These are phyloP conservation scores for Omphalotus guepiniiformis DNA, from an alignment of 768 basidiomycete genomes.

Conservation along the genomic window DNA sequence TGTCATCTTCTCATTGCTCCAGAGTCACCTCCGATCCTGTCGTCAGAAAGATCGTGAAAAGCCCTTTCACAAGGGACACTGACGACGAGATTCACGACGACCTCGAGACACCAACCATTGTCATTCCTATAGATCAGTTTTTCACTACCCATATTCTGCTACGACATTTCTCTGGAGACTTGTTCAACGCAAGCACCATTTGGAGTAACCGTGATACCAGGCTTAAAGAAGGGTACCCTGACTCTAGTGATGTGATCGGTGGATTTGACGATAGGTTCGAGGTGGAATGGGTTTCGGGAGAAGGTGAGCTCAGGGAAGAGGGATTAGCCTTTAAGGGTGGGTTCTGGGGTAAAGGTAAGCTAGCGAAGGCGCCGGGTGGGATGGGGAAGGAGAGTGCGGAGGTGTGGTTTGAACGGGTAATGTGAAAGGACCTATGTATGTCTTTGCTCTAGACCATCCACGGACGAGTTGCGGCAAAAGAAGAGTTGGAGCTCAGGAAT, in stretches of 20 bases:
- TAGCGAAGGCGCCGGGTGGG: neutral
- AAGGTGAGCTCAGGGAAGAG: slow-evolving; percentile 17
- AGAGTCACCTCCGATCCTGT: slow-evolving; percentile 19
- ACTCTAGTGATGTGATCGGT: slow-evolving; percentile 21
- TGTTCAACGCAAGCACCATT: slow-evolving; percentile 34
- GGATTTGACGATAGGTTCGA: slow-evolving; percentile 33
- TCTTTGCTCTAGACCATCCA: too few species aligned
- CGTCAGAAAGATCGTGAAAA: slow-evolving; percentile 27
- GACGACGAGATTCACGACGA: neutral
- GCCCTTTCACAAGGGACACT: neutral
- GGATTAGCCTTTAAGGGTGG: slow-evolving; percentile 35
- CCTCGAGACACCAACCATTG: slow-evolving; percentile 24
- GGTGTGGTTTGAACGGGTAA: too few species aligned
- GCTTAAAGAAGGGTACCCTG: slow-evolving; percentile 20
- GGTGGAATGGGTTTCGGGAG: slow-evolving; percentile 35
- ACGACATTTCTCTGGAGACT: slow-evolving; percentile 32
- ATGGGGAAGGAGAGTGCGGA: slow-evolving; percentile 6
- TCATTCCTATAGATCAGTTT: slow-evolving; percentile 29
- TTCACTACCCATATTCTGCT: slow-evolving; percentile 34
- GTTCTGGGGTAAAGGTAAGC: slow-evolving; percentile 35
- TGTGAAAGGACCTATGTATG: too few species aligned
- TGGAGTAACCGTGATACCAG: slow-evolving; percentile 33
- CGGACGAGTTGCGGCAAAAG: too few species aligned
- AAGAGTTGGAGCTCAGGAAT: too few species aligned
- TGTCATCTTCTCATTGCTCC: slow-evolving; percentile 15